Evolutionary conservation across 257 asterid species (phyloP).

Genomic region (Nicotiana noctiflora): DNA sequence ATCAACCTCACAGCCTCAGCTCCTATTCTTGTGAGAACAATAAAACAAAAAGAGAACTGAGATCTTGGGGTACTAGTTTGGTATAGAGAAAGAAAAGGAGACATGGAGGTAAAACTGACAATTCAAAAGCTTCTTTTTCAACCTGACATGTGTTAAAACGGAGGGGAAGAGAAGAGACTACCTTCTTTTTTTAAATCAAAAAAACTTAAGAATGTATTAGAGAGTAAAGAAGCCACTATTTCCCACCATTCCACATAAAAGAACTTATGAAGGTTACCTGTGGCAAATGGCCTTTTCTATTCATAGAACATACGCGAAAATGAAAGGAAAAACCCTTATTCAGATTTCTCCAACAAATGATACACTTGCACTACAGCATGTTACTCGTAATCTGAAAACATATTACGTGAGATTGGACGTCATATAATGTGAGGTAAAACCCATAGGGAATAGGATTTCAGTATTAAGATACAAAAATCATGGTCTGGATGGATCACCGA

Average conservation of each 20-base stretch:
- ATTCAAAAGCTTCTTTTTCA: background rate
- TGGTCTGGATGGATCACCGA: background rate
- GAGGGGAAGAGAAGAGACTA: background rate
- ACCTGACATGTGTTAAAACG: background rate
- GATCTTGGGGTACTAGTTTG: background rate
- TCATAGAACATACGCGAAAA: background rate
- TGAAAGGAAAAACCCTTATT: background rate
- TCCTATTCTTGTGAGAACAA: background rate
- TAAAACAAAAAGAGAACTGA: background rate
- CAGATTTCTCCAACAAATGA: background rate
- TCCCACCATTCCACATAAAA: background rate
- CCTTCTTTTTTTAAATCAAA: background rate
- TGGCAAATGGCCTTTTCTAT: background rate
- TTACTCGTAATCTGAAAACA: background rate
- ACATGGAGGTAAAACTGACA: background rate
- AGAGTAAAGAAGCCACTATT: constrained; percentile 4
- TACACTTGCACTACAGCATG: background rate
- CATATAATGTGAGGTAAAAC: background rate
- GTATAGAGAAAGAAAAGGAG: background rate
- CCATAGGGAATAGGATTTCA: background rate
- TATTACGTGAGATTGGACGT: background rate
- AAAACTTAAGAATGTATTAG: background rate
- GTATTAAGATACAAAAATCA: background rate
- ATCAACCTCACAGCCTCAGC: background rate
- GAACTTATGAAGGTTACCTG: background rate